These are phyloP conservation scores for Martensiomyces pterosporus DNA, from an alignment of 192 early-diverging fungal genomes.

Conservation along the genomic window DNA sequence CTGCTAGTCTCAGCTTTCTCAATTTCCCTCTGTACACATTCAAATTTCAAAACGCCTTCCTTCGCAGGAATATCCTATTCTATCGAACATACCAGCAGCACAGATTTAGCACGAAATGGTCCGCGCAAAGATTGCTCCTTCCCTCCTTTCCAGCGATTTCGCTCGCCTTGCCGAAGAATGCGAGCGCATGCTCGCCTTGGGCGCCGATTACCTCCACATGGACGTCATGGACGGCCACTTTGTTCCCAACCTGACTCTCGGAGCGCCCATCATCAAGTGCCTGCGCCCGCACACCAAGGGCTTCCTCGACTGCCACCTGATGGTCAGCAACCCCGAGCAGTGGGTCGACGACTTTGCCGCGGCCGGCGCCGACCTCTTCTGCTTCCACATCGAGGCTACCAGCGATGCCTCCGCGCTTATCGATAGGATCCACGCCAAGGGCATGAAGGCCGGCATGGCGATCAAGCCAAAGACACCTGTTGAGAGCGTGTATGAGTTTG, in stretches of 20 bases:
- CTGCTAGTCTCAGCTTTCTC: background rate
- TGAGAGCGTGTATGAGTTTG: conserved; percentile 54
- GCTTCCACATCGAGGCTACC: conserved; percentile 93
- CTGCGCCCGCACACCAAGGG: conserved; percentile 82
- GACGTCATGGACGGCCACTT: conserved; percentile 98
- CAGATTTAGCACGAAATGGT: conserved; percentile 51
- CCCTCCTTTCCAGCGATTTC: conserved; percentile 89
- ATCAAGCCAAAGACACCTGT: conserved; percentile 86
- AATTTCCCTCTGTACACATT: too few relatives aligned
- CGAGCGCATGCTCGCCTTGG: conserved; percentile 79
- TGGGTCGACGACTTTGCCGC: conserved; percentile 95
- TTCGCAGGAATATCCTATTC: too few relatives aligned
- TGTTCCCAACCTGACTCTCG: conserved; percentile 94
- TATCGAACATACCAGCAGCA: background rate
- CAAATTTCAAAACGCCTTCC: conserved; percentile 15
- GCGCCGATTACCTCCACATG: conserved; percentile 92
- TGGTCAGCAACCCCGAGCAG: conserved; percentile 69
- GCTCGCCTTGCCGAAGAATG: conserved; percentile 77
- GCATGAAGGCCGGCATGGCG: conserved; percentile 92
- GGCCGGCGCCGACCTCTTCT: conserved; percentile 82
- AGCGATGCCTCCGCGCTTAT: conserved; percentile 71
- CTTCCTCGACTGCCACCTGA: conserved; percentile 86
- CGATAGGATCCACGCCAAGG: conserved; percentile 68
- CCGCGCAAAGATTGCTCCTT: conserved; percentile 82
- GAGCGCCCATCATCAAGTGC: conserved; percentile 85